A percentile compares a stretch with the other conserved stretches of the same genome.
Conservation (phyloP, 805 yeast species). For the Yarrowia hollandica region DNA sequence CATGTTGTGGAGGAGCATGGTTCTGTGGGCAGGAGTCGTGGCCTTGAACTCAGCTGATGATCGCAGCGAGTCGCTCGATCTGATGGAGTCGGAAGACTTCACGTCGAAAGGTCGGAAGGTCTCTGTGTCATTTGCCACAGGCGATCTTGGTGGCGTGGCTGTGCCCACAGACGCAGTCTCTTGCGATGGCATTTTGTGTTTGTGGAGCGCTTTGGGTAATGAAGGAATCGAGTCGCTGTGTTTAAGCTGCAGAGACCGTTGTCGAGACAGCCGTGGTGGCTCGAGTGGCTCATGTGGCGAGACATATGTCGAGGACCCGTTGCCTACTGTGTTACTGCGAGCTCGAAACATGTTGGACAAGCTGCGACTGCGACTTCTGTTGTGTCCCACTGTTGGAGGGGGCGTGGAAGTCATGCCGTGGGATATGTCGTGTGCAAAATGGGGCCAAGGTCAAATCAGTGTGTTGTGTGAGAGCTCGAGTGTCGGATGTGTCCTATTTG, state of each 20-base stretch:
- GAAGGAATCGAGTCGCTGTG: slow-evolving; percentile 13
- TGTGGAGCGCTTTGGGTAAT: slow-evolving; percentile 1
- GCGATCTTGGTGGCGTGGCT: slow-evolving; percentile 20
- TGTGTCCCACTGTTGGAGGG: neutral
- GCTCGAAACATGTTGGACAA: slow-evolving; percentile 24
- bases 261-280: slow-evolving; percentile 15
- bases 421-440: no score
- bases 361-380: slow-evolving; percentile 24
- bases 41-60: slow-evolving; percentile 6
- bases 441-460: neutral
- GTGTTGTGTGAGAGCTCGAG: neutral
- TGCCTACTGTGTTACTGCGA: slow-evolving; percentile 12
- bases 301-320: neutral
- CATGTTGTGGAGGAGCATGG: slow-evolving; percentile 6
- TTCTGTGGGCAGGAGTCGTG: slow-evolving; percentile 3
- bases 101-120: slow-evolving; percentile 3
- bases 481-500: neutral
- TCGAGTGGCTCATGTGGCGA: neutral
- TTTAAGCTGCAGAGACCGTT: slow-evolving; percentile 17
- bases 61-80: slow-evolving; percentile 15
- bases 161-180: neutral
- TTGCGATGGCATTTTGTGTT: neutral
- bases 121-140: neutral
- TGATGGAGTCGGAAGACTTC: neutral
- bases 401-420: slow-evolving; percentile 7